Evolutionary conservation across 805 yeast species (phyloP).

Genomic region (Ogataea degrootiae): DNA sequence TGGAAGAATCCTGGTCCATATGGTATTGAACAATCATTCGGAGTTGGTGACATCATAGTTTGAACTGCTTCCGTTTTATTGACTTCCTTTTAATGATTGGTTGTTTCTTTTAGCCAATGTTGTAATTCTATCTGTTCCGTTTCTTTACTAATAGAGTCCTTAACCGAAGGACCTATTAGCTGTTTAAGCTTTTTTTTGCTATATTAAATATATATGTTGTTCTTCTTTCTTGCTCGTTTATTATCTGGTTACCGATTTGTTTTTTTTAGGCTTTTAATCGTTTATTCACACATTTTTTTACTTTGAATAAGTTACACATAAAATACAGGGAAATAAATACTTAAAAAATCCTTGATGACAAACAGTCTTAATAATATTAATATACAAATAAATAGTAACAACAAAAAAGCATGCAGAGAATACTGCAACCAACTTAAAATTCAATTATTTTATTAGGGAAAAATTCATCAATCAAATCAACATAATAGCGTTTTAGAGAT

Average conservation of each 20-base stretch:
- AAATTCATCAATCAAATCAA: conserved; percentile 60
- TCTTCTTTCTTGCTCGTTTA: no score
- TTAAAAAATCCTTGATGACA: no score
- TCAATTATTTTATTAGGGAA: conserved; percentile 56
- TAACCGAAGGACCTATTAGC: no score
- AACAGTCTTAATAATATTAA: no score
- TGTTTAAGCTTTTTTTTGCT: no score
- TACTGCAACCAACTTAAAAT: conserved; percentile 32
- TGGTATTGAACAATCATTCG: conserved; percentile 85
- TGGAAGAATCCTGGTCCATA: conserved; percentile 87
- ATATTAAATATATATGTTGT: no score
- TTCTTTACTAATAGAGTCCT: no score
- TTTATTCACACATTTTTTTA: background rate
- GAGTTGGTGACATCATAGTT: conserved; percentile 41
- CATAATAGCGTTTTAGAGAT: conserved; percentile 51
- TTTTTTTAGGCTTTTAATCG: background rate
- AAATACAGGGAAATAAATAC: no score
- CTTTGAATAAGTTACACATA: background rate
- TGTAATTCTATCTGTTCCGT: background rate
- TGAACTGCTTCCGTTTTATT: conserved; percentile 1
- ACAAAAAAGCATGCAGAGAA: background rate
- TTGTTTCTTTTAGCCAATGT: background rate
- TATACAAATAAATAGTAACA: background rate
- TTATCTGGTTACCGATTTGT: background rate
- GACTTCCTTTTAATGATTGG: background rate